Base-by-base conservation (phyloP, 176 grass and related monocot species). In the Saccharum spontaneum region DNA sequence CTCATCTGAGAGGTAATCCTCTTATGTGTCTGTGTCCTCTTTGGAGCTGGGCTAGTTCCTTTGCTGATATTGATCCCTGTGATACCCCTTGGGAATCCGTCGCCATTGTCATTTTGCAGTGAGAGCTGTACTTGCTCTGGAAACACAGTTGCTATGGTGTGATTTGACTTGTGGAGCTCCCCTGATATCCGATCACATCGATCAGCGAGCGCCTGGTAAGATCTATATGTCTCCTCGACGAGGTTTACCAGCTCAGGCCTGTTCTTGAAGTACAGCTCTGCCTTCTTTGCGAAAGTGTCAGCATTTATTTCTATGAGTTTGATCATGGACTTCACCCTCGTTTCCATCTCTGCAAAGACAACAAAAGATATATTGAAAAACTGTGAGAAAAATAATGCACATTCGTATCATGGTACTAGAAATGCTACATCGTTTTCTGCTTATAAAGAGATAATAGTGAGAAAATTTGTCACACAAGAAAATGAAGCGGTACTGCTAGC, bases 151-250 rank as follows among this genome's bases (percentile, higher is more conserved):
- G 97, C 90, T 65, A 99, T 99, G 20, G 97, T 92, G 79, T 94
- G 97, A 86, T 99, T 96, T 74, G 97, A 94, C 90, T 99, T 99
- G 79, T 99, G 97, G 71, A 99, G 86, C 86, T 81, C 82, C 82
- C 82, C 78, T 63, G 85, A 88, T 74, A 86, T 52, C 55, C 86
- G 79, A 43, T 88, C 88, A 37, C 82, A 83, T 57, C 86, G 82
- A 76, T 98, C 90, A 11, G 81, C 90, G 8, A 92, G 75, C 1
- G 82, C 86, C 46, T 87, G 89, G 45, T 96, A 99, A 34, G 90
- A 92, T 78, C 82, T 84, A 70, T 92, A 91, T 14, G 87, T 91
- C 82, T 90, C 94, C 73, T 99, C 91, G 1, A 95, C 88, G n/a
- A 87, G 79, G 50, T 80, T 94, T 65, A 89, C 37, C 20, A 96